Evolutionary conservation across 2,329 filamentous ascomycete species (phyloP), one percentile per base, ranked within the genome.

Genomic region (Colletotrichum sp.): DNA sequence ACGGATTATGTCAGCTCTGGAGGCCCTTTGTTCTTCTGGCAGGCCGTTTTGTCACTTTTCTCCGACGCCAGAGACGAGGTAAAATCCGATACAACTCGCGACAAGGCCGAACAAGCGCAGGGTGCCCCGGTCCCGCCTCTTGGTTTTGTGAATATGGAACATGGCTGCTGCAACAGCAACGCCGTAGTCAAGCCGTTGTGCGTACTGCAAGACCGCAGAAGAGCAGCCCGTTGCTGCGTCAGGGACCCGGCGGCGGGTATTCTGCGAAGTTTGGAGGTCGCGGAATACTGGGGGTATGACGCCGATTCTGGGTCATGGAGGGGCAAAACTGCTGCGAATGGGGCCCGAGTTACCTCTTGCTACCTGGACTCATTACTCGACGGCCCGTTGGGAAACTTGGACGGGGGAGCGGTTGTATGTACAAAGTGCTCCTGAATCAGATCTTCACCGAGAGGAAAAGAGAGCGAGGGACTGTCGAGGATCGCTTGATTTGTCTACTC

Each of bases 271-370:
- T 28, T 36, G 28, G 36, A 34, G 34, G 67, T 70, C 39, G 26
- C 59, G 68, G 60, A 71, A 71, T 71, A 36, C 64, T 76, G 74
- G 74, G 74, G 74, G 32, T 74, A 76, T 76, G 74, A 76, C 74
- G 74, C 61, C 24, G 70, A 61, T 68, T 76, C 74, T 76, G 74
- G 74, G 70, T 76, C 70, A 60, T 55, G 74, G 74, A 76, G 74
- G 74, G 74, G 74, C 70, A 55, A 71, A 26, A 21, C 55, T 32
- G 64, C 39, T 24, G 26, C 57, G 57, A 65, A 21, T 48, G 15
- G 24, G 30, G 59, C n/a, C 36, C 43, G 67, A 34, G 43, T 21
- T 48, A 48, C 43, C 43, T 48, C 6, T 48, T 12, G 43, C 43
- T 21, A 48, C 43, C 43, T 48, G 43, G 43, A 1, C 10, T 48